A percentile compares a stretch with the other conserved stretches of the same genome.
phyloP scores from a whole-genome alignment of 2,329 filamentous ascomycete species.

The Fusarium papillatum region DNA sequence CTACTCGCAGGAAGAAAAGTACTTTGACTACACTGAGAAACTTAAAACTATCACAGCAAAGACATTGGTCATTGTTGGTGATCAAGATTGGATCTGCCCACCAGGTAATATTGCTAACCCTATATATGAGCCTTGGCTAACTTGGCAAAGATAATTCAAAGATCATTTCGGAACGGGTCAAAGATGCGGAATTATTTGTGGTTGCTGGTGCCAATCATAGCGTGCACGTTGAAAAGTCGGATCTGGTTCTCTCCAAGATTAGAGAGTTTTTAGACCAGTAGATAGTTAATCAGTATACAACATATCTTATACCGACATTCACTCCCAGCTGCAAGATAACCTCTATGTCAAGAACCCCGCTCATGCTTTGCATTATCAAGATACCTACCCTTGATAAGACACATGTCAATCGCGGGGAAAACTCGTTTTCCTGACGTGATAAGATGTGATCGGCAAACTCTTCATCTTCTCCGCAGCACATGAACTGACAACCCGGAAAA shows the following conservation, averaged over 20 bases:
- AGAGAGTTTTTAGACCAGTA: constrained; percentile 10
- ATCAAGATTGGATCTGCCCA: constrained; percentile 37
- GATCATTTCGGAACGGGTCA: constrained; percentile 17
- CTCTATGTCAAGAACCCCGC: background rate
- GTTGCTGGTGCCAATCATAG: constrained; percentile 34
- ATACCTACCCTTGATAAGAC: background rate
- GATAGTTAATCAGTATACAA: background rate
- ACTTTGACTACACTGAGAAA: constrained; percentile 28
- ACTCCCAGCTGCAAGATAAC: background rate
- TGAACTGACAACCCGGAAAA: background rate
- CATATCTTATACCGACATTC: background rate
- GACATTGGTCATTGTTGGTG: constrained; percentile 31
- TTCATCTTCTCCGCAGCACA: background rate
- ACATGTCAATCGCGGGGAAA: background rate
- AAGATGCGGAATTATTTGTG: constrained; percentile 19
- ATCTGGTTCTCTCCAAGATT: constrained; percentile 23
- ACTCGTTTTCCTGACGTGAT: background rate
- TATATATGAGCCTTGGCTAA: background rate
- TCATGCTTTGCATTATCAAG: background rate
- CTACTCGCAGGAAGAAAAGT: constrained; percentile 30
- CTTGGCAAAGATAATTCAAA: constrained; percentile 22
- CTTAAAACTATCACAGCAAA: constrained; percentile 18
- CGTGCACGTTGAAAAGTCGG: constrained; percentile 27
- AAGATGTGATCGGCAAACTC: background rate
- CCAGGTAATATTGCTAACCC: constrained; percentile 6